These are phyloP conservation scores for Fusarium begoniae DNA, from an alignment of 2,329 filamentous ascomycete genomes.

Conservation along the genomic window DNA sequence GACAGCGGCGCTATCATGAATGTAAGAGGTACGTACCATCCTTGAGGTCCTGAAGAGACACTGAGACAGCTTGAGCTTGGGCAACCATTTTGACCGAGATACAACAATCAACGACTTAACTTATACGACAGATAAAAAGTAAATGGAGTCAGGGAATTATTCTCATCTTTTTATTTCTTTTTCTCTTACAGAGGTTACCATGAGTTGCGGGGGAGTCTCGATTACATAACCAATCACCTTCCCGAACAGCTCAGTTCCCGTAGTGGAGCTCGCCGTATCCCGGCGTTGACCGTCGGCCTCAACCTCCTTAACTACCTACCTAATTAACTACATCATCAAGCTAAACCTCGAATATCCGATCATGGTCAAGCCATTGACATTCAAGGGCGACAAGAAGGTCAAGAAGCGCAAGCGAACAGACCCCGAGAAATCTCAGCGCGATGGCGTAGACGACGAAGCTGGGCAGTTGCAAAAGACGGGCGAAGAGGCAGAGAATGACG, in stretches of 20 bases:
- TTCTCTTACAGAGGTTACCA: slow-evolving; percentile 3
- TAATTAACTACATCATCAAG: neutral
- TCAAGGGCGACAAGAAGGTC: slow-evolving; percentile 96
- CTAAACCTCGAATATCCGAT: neutral
- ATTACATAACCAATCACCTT: slow-evolving; percentile 42
- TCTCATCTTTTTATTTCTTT: slow-evolving; percentile 2
- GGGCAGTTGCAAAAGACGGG: slow-evolving; percentile 36
- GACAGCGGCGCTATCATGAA: slow-evolving; percentile 18
- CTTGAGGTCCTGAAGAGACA: slow-evolving; percentile 69
- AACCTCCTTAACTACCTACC: neutral
- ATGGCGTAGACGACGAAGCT: slow-evolving; percentile 22
- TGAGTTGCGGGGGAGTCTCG: slow-evolving; percentile 28
- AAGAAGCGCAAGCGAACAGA: slow-evolving; percentile 87
- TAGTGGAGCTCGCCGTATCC: slow-evolving; percentile 49
- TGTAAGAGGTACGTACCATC: slow-evolving; percentile 56
- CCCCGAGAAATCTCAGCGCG: slow-evolving; percentile 54
- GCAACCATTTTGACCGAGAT: slow-evolving; percentile 51
- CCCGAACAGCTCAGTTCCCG: slow-evolving; percentile 6
- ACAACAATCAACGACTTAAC: too few species aligned
- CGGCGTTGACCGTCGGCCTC: slow-evolving; percentile 28
- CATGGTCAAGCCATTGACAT: slow-evolving; percentile 90
- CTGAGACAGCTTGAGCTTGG: slow-evolving; percentile 65
- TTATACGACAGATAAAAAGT: neutral
- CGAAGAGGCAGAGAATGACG: slow-evolving; percentile 67
- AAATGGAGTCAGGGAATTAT: neutral